Conservation (phyloP, 2,329 filamentous ascomycete species). For the Penicillium expansum region DNA sequence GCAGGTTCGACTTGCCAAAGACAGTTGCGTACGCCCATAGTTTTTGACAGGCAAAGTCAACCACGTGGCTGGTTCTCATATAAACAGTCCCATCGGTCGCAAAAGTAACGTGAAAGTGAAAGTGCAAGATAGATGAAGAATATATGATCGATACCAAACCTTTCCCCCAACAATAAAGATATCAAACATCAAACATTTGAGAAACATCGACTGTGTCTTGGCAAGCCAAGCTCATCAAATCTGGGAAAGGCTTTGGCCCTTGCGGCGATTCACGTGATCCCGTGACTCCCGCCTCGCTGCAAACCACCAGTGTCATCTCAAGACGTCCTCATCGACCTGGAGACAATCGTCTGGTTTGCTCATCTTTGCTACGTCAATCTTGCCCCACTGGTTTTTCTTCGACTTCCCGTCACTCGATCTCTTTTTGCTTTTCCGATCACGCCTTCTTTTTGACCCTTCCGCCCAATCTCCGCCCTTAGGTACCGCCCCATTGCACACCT, state of each 20-base stretch:
- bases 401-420: constrained; percentile 4
- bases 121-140: not conserved
- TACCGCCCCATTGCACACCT: constrained; percentile 20
- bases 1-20: not conserved
- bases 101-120: not conserved
- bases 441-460: constrained; percentile 30
- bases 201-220: not conserved
- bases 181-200: not conserved
- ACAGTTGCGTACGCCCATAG: not conserved
- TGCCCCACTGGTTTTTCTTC: constrained; percentile 8
- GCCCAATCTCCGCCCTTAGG: constrained; percentile 24
- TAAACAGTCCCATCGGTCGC: not conserved
- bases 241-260: constrained; percentile 7
- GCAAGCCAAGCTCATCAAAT: constrained; percentile 6
- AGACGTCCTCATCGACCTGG: constrained; percentile 16
- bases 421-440: not conserved
- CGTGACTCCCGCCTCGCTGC: constrained; percentile 41
- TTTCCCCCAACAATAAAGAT: not conserved
- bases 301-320: constrained; percentile 38
- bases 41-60: not conserved
- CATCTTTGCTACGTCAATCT: constrained; percentile 20
- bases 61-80: constrained; percentile 1
- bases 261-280: constrained; percentile 11
- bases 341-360: constrained; percentile 20
- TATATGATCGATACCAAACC: not conserved